Evolutionary conservation across 768 basidiomycete genomes (phyloP).

Genomic region (Suillus occidentalis): DNA sequence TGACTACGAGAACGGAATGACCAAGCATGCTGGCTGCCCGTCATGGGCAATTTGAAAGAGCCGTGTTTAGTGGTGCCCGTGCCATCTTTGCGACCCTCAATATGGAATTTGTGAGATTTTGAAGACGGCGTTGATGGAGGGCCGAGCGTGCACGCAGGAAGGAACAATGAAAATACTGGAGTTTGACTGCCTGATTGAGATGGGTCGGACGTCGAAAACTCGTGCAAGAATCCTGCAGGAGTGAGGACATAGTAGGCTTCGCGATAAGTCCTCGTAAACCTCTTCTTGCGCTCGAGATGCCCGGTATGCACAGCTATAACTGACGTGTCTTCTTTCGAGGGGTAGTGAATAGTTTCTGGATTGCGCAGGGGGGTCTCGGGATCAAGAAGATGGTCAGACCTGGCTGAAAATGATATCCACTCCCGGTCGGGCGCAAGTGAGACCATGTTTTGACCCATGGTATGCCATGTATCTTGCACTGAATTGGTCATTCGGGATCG

Average conservation of each 20-base stretch:
- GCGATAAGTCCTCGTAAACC: conserved; percentile 83
- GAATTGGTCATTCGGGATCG: conserved; percentile 73
- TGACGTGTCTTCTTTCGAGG: conserved; percentile 85
- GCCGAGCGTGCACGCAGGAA: conserved; percentile 94
- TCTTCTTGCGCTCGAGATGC: conserved; percentile 91
- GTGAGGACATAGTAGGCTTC: conserved; percentile 94
- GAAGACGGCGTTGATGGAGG: conserved; percentile 73
- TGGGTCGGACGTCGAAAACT: conserved; percentile 80
- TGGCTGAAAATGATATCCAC: conserved; percentile 94
- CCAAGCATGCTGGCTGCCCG: conserved; percentile 64
- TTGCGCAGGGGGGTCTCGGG: conserved; percentile 94
- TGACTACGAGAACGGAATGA: conserved; percentile 85
- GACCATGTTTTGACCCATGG: conserved; percentile 72
- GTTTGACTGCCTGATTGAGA: conserved; percentile 43
- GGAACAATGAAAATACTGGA: conserved; percentile 85
- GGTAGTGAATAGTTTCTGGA: conserved; percentile 76
- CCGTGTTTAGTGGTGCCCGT: conserved; percentile 63
- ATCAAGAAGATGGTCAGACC: conserved; percentile 92
- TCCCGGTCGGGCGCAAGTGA: conserved; percentile 84
- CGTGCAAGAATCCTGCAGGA: conserved; percentile 94
- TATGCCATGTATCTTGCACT: conserved; percentile 73
- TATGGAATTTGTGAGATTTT: conserved; percentile 92
- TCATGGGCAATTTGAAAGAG: conserved; percentile 43
- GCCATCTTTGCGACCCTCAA: conserved; percentile 88
- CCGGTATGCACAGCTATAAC: conserved; percentile 88